Base-by-base conservation (phyloP, 805 yeast species). In the Wickerhamomyces canadensis region DNA sequence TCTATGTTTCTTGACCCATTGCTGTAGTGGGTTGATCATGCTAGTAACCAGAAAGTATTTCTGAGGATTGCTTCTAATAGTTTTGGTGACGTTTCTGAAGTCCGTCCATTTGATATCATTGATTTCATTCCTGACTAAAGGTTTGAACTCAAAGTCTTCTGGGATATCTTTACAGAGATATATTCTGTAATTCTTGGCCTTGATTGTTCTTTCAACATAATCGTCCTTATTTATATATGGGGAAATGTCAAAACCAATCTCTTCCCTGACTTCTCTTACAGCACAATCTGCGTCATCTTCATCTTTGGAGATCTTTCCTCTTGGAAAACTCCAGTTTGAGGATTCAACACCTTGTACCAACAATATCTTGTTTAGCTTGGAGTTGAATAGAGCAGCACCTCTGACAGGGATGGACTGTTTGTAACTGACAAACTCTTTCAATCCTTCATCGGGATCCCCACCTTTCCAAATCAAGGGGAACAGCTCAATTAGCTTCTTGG, bases 281-380 rank as follows among this genome's bases (percentile, higher is more conserved):
- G 98, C 97, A 65, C 98, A 94, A 37, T 75, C 79, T 6, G 78
- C 71, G 59, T 93, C 98, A 13, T 78, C 67, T 64, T 93, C 99
- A 54, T 81, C 94, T 56, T 93, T 89, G 27, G 94, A 85, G 40
- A 93, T 93, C 61, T 93, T 93, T 6, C 99, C 99, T 58, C 96
- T 70, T 6, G 99, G 99, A 54, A 93, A 93, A 7, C 96, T 84
- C 98, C 98, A 93, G 1, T 83, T 63, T n/a, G 70, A 57, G 11
- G 88, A 74, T 45, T 85, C 94, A 34, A 80, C 78, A 4, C 96
- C 97, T 54, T 85, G 80, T 5, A 93, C 95, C 45, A 93, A 63
- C 21, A 94, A 55, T 10, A 86, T 66, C 54, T 84, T 86, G 38
- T 78, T 74, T 65, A 87, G 58, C 24, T 71, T 73, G 36, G 72